phyloP scores from a whole-genome alignment of 306 rosid species.

The Dryas alaskensis region DNA sequence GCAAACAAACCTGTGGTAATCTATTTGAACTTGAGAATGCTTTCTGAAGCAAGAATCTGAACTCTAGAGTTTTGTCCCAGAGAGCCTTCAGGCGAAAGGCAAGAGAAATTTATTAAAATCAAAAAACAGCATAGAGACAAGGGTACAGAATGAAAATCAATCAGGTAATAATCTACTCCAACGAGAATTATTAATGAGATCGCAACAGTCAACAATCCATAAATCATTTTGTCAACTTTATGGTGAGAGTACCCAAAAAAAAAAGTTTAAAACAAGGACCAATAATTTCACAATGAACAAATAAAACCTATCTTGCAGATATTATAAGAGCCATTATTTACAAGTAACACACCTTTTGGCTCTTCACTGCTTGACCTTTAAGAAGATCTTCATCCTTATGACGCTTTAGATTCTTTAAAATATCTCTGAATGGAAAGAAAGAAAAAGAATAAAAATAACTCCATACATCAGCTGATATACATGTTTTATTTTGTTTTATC shows the following conservation, averaged over 20 bases:
- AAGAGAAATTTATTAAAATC: neutral
- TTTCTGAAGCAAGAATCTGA: slow-evolving; percentile 80
- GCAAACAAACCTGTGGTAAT: slow-evolving; percentile 69
- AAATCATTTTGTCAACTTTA: neutral
- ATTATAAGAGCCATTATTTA: neutral
- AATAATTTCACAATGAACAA: neutral
- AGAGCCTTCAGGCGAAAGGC: slow-evolving; percentile 47
- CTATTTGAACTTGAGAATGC: slow-evolving; percentile 78
- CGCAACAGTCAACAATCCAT: neutral
- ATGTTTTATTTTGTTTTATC: neutral
- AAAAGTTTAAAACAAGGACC: neutral
- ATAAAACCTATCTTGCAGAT: neutral
- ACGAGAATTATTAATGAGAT: neutral
- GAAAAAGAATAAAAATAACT: neutral
- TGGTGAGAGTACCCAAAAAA: neutral
- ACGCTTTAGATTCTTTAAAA: slow-evolving; percentile 67
- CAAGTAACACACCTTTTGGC: slow-evolving; percentile 62
- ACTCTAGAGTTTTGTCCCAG: slow-evolving; percentile 90
- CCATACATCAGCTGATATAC: neutral
- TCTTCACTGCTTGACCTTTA: slow-evolving; percentile 85
- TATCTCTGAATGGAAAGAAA: slow-evolving; percentile 40
- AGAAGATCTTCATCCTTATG: slow-evolving; percentile 82
- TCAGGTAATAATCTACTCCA: neutral
- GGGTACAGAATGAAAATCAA: neutral
- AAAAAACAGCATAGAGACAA: neutral